Evolutionary conservation across 1,284 basidiomycete genomes (phyloP), one percentile per base, ranked within the genome.

Genomic region (Xerocomus nothofagi): DNA sequence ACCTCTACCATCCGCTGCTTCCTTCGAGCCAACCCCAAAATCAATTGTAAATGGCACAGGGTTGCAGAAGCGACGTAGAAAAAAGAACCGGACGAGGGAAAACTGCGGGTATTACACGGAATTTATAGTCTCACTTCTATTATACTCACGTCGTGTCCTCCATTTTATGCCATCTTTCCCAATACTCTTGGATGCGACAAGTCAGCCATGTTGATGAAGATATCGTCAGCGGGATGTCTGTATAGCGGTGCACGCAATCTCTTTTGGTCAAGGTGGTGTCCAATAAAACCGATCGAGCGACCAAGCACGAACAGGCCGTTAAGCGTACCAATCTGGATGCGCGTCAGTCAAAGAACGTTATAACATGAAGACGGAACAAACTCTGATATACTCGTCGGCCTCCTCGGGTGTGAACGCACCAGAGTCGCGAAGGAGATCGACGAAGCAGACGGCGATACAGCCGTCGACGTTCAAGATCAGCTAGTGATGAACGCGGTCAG

Each of bases 271-370:
- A 93, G 82, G 69, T 92, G 91, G 74, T 93, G 91, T 34, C 92
- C 92, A 60, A 95, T 93, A 83, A 98, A 98, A 61, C 96, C 96
- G 70, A 98, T 98, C 67, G 89, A 93, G 61, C 96, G 91, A 50
- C 96, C 96, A 50, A 98, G 86, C 39, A 98, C 95, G 75, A 99
- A 99, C 53, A 99, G 79, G 57, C 94, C 95, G 71, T 98, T 98
- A 54, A 99, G 81, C 17, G 90, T 90, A 50, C 91, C 92, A 59
- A 94, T 93, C 80, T 78, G 55, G 17, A 26, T 14, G 21, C 12
- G 12, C 10, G 36, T 66, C 41, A 53, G 23, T 50, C n/a, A 27
- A 44, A 29, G 29, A 12, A 34, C n/a, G 17, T 27, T 26, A 4
- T 7, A 23, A 31, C 15, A 48, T 9, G 20, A 39, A 41, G 18